phyloP scores from a whole-genome alignment of 495 filamentous ascomycete genomes.

The Penicillium antarcticum region DNA sequence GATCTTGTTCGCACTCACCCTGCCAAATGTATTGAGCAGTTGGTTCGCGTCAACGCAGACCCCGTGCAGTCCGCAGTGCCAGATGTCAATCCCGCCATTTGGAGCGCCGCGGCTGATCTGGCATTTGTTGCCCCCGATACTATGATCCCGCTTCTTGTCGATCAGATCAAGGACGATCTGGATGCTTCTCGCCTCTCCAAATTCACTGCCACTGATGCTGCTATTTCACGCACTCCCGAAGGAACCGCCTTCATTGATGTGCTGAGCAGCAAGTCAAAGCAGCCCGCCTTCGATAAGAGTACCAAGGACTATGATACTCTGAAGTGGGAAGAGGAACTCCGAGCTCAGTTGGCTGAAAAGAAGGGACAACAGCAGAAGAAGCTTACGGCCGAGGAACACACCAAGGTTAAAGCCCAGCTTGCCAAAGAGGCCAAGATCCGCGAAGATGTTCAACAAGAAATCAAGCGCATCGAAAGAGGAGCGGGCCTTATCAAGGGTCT shows the following conservation, averaged over 20 bases:
- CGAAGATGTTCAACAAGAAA: slow-evolving; percentile 60
- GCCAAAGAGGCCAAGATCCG: slow-evolving; percentile 81
- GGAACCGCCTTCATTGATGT: slow-evolving; percentile 88
- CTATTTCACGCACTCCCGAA: slow-evolving; percentile 84
- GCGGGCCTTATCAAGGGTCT: slow-evolving; percentile 80
- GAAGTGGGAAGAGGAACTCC: slow-evolving; percentile 96
- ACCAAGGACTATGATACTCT: slow-evolving; percentile 89
- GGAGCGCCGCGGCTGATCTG: slow-evolving; percentile 77
- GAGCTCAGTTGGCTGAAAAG: slow-evolving; percentile 83
- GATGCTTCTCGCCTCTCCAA: slow-evolving; percentile 59
- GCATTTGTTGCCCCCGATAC: slow-evolving; percentile 87
- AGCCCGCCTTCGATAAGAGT: slow-evolving; percentile 69
- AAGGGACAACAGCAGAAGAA: slow-evolving; percentile 88
- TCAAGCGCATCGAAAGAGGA: slow-evolving; percentile 69
- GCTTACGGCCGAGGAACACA: slow-evolving; percentile 80
- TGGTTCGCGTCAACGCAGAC: slow-evolving; percentile 38
- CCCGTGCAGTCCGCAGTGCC: slow-evolving; percentile 40
- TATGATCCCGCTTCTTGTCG: slow-evolving; percentile 71
- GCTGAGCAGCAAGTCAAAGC: slow-evolving; percentile 70
- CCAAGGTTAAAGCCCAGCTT: slow-evolving; percentile 87
- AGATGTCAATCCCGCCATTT: slow-evolving; percentile 63
- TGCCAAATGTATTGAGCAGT: slow-evolving; percentile 47
- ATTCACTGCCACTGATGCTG: slow-evolving; percentile 81
- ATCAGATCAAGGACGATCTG: slow-evolving; percentile 68
- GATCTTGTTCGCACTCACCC: slow-evolving; percentile 56